phyloP scores from a whole-genome alignment of 2,329 filamentous ascomycete species.

The Penicillium sp. region DNA sequence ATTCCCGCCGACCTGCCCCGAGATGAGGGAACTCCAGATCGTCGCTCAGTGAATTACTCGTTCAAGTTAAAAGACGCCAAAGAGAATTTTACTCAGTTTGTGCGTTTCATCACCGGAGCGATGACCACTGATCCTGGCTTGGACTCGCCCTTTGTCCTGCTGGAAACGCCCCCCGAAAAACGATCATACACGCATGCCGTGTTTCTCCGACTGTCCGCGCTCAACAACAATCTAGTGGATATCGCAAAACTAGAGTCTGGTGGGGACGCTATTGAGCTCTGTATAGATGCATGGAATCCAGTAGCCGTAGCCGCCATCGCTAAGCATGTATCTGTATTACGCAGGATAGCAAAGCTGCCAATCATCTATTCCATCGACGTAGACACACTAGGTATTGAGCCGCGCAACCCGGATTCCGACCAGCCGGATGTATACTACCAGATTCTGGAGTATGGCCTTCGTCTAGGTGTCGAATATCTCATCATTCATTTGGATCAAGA shows the following conservation, averaged over 20 bases:
- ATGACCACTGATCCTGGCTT: conserved; percentile 51
- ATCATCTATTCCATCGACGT: conserved; percentile 56
- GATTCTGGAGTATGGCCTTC: conserved; percentile 37
- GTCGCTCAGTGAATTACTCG: conserved; percentile 43
- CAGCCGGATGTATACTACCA: conserved; percentile 27
- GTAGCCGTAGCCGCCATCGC: conserved; percentile 50
- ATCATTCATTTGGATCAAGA: conserved; percentile 34
- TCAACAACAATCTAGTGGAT: conserved; percentile 34
- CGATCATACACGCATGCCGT: conserved; percentile 47
- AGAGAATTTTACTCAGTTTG: conserved; percentile 58
- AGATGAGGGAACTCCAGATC: conserved; percentile 38
- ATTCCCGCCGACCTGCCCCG: conserved; percentile 23
- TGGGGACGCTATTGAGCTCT: conserved; percentile 58
- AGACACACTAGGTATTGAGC: conserved; percentile 17
- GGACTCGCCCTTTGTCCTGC: conserved; percentile 59
- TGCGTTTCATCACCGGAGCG: conserved; percentile 55
- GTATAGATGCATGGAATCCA: conserved; percentile 55
- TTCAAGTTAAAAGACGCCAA: conserved; percentile 52
- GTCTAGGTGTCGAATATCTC: conserved; percentile 40
- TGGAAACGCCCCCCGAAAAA: conserved; percentile 56
- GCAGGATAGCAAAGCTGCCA: conserved; percentile 54
- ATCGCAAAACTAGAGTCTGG: conserved; percentile 54
- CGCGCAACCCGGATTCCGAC: conserved; percentile 7
- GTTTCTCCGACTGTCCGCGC: conserved; percentile 34
- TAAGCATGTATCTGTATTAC: conserved; percentile 55